Base-by-base conservation (phyloP, 2,329 filamentous ascomycete genomes). In the Aspergillus ochraceoroseus region DNA sequence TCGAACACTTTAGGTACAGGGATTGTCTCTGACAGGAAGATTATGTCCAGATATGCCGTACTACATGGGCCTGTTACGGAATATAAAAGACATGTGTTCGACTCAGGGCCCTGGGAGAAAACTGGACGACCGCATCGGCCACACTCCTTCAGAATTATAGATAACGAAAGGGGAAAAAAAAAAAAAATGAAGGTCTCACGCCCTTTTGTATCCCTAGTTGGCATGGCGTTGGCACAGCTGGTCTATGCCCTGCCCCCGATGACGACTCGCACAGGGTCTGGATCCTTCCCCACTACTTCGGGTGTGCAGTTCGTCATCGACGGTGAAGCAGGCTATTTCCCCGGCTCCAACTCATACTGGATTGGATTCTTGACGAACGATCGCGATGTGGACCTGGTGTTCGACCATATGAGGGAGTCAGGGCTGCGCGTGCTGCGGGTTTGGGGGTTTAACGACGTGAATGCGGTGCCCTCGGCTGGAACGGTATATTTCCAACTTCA, bases 371-470 rank as follows among this genome's bases (percentile, higher is more conserved):
- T 74, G 13, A 71, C 63, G 9, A 67, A 70, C 42, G 61, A 75
- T 38, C 59, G 56, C 22, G 73, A 76, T 54, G 67, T 76, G 7
- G 70, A 75, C 41, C 52, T 60, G 1, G 52, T 70, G 50, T 54
- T 63, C 61, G 34, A 49, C 34, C 47, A 58, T 29, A 41, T 59
- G 23, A 35, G 44, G 13, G 49, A 61, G 27, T 59, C 73, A n/a
- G 67, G 68, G 1, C 62, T 73, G 34, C 74, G 72, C 43, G 67
- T 76, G 35, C 57, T 75, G 3, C 66, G 74, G 0, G 64, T 75
- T 27, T 77, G 74, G 74, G 74, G 70, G 1, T 77, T 77, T 58
- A 73, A 75, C 42, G 69, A 71, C 27, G 74, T 70, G 30, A 60
- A 62, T 25, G 57, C 61, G 1, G 46, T 65, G 7, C 65, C 65